These are phyloP conservation scores for Fraxinus baroniana DNA, from an alignment of 305 asterid species.

Conservation along the genomic window DNA sequence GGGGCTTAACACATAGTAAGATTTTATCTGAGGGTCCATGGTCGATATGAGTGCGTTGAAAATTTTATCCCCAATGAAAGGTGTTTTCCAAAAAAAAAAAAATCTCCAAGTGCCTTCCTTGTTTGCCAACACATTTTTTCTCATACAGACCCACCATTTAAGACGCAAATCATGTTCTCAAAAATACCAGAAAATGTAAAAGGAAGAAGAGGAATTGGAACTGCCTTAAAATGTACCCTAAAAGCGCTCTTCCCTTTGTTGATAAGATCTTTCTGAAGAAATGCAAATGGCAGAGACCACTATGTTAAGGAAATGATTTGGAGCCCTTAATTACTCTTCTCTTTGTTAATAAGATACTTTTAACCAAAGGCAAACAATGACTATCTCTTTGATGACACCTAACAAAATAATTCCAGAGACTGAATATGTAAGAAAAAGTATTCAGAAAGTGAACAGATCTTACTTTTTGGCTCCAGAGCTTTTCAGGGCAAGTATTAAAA, in stretches of 20 bases:
- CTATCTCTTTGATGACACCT: slow-evolving; percentile 4
- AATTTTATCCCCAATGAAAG: not conserved
- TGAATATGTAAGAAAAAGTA: slow-evolving; percentile 1
- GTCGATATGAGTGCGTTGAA: not conserved
- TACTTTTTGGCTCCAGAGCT: slow-evolving; percentile 1
- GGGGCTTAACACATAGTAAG: not conserved
- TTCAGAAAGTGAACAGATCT: slow-evolving; percentile 10
- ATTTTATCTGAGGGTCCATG: not conserved
- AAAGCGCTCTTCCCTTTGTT: not conserved
- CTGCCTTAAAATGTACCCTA: not conserved
- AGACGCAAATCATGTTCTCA: not conserved
- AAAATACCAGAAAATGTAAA: not conserved
- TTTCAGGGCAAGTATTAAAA: not conserved
- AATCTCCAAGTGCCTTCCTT: not conserved
- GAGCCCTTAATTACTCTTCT: slow-evolving; percentile 5
- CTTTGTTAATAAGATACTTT: slow-evolving; percentile 5
- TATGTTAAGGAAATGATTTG: not conserved
- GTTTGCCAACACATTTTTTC: not conserved
- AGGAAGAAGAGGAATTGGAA: not conserved
- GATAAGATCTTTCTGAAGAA: not conserved
- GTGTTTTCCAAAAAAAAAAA: not conserved
- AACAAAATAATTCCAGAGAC: not conserved
- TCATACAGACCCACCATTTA: slow-evolving; percentile 1
- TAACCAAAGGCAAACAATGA: slow-evolving; percentile 7
- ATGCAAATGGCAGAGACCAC: not conserved